A percentile compares a stretch with the other conserved stretches of the same genome.
Evolutionary conservation across 192 early-diverging fungal species (phyloP).

Genomic region (Backusella australiensis): DNA sequence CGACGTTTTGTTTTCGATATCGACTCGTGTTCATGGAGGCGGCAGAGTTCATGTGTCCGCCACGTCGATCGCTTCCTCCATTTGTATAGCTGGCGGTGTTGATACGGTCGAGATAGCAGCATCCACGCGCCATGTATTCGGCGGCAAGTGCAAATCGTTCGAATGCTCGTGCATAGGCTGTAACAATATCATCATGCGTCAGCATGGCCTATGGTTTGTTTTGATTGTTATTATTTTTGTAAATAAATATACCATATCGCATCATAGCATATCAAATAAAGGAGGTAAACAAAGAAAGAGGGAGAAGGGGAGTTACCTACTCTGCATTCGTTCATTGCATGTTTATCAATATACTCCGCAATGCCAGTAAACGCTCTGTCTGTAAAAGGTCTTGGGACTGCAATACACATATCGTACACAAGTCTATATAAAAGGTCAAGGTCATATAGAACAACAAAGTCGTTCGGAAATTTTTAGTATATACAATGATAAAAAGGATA

Average conservation of each 20-base stretch:
- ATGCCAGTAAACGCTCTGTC: slow-evolving; percentile 65
- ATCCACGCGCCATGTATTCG: slow-evolving; percentile 52
- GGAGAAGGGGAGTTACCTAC: slow-evolving; percentile 33
- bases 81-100: slow-evolving; percentile 37
- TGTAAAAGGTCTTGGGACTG: slow-evolving; percentile 66
- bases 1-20: slow-evolving; percentile 61
- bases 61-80: not conserved
- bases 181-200: slow-evolving; percentile 63
- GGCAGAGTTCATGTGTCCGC: slow-evolving; percentile 37
- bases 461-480: not conserved
- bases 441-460: not conserved
- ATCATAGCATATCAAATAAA: not conserved
- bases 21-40: slow-evolving; percentile 32
- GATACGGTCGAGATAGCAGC: slow-evolving; percentile 72
- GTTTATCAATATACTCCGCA: slow-evolving; percentile 61
- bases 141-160: slow-evolving; percentile 62
- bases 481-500: slow-evolving; percentile 30
- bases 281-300: not conserved
- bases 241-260: not conserved
- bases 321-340: slow-evolving; percentile 49
- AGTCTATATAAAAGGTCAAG: slow-evolving; percentile 34
- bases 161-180: slow-evolving; percentile 68
- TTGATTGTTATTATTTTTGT: not conserved
- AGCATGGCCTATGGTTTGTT: slow-evolving; percentile 49
- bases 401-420: slow-evolving; percentile 81